phyloP scores from a whole-genome alignment of 2,329 filamentous ascomycete genomes.

The Teratosphaeriaceae sp. region DNA sequence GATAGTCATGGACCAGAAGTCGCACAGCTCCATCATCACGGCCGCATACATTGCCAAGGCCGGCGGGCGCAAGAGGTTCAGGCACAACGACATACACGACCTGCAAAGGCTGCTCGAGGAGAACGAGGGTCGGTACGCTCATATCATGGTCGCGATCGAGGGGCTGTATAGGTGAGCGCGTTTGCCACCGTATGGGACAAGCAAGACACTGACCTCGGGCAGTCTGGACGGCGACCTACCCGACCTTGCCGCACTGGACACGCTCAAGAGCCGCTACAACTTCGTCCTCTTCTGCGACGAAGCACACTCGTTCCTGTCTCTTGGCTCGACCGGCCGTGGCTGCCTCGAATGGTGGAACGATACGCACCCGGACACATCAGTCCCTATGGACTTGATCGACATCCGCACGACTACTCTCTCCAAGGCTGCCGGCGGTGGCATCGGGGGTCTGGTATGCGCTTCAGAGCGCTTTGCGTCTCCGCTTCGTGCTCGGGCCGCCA shows the following conservation, averaged over 20 bases:
- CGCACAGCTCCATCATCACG: slow-evolving; percentile 3
- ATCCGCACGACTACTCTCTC: slow-evolving; percentile 1
- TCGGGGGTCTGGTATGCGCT: slow-evolving; percentile 4
- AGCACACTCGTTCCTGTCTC: slow-evolving; percentile 7
- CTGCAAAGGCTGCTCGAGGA: background rate
- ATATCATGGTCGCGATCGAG: slow-evolving; percentile 3
- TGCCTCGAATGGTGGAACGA: slow-evolving; percentile 6
- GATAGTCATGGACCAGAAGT: slow-evolving; percentile 2
- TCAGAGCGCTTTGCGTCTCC: background rate
- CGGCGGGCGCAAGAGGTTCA: slow-evolving; percentile 1
- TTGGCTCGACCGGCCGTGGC: slow-evolving; percentile 4
- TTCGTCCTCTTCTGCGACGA: slow-evolving; percentile 5
- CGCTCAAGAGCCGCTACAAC: slow-evolving; percentile 1
- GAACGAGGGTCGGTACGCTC: background rate
- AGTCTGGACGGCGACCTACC: slow-evolving; percentile 5
- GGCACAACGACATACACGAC: slow-evolving; percentile 4
- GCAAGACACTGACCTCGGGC: background rate
- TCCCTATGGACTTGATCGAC: slow-evolving; percentile 1
- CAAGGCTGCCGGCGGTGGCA: slow-evolving; percentile 3
- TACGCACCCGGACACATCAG: background rate
- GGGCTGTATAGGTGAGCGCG: slow-evolving; percentile 2
- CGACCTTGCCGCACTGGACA: background rate
- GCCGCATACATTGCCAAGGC: slow-evolving; percentile 1
- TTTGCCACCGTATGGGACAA: background rate
- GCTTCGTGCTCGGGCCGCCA: background rate